Conservation (phyloP, 352 stramenopile species). For the Globisporangium spiculum region DNA sequence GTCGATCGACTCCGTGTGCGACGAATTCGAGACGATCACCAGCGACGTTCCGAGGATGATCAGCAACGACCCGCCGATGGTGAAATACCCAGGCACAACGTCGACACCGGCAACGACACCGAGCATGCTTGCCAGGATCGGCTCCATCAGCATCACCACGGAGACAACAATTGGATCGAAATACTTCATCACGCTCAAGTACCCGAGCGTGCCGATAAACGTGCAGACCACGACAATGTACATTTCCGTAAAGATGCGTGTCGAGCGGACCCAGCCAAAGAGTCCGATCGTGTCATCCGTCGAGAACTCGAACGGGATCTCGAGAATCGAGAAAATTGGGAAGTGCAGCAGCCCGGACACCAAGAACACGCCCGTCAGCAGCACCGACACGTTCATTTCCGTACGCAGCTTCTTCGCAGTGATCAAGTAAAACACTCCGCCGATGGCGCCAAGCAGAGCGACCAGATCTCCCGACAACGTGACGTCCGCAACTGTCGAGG, state of each 20-base stretch:
- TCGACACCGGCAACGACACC: slow-evolving; percentile 73
- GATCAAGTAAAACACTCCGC: slow-evolving; percentile 73
- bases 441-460: slow-evolving; percentile 64
- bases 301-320: slow-evolving; percentile 70
- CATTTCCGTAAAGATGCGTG: slow-evolving; percentile 63
- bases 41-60: slow-evolving; percentile 70
- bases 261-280: slow-evolving; percentile 82
- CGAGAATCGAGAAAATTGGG: slow-evolving; percentile 55
- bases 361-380: slow-evolving; percentile 70
- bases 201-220: slow-evolving; percentile 81
- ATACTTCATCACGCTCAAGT: slow-evolving; percentile 90
- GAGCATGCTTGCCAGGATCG: slow-evolving; percentile 72
- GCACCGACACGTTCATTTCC: slow-evolving; percentile 60
- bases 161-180: slow-evolving; percentile 89
- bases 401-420: slow-evolving; percentile 67
- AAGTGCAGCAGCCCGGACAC: slow-evolving; percentile 66
- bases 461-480: slow-evolving; percentile 72
- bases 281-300: slow-evolving; percentile 68
- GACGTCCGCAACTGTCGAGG: slow-evolving; percentile 33
- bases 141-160: slow-evolving; percentile 89
- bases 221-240: slow-evolving; percentile 89
- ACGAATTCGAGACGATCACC: slow-evolving; percentile 73
- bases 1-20: slow-evolving; percentile 40
- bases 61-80: slow-evolving; percentile 54
- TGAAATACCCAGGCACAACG: slow-evolving; percentile 68